Evolutionary conservation across 2,329 filamentous ascomycete species (phyloP).

Genomic region (Penicillium oxalicum): DNA sequence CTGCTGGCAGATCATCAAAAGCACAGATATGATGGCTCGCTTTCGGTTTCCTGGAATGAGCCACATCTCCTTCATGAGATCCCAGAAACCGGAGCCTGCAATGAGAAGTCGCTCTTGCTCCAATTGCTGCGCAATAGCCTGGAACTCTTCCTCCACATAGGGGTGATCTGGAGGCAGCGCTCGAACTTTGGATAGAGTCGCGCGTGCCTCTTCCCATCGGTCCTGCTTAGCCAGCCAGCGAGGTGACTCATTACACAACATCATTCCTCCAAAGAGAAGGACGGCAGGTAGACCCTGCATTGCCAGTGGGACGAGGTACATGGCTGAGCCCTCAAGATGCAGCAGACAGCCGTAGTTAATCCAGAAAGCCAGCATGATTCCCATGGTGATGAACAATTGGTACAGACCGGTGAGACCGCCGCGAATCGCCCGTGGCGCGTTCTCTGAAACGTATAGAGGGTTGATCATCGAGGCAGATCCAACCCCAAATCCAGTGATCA

Average conservation of each 20-base stretch:
- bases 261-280: conserved; percentile 56
- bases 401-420: conserved; percentile 57
- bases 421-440: conserved; percentile 53
- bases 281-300: conserved; percentile 60
- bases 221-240: conserved; percentile 63
- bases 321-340: conserved; percentile 45
- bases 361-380: conserved; percentile 45
- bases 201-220: conserved; percentile 59
- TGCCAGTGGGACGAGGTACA: conserved; percentile 58
- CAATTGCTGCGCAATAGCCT: conserved; percentile 57
- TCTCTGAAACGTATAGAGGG: conserved; percentile 57
- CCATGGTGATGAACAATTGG: conserved; percentile 51
- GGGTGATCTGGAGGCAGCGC: conserved; percentile 48
- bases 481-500: conserved; percentile 50
- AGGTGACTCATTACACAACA: conserved; percentile 59
- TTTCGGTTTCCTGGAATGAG: conserved; percentile 50
- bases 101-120: conserved; percentile 56
- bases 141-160: conserved; percentile 55
- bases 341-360: conserved; percentile 51
- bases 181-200: conserved; percentile 53
- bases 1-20: conserved; percentile 51
- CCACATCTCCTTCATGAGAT: conserved; percentile 61
- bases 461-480: conserved; percentile 52
- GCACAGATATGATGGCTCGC: conserved; percentile 49
- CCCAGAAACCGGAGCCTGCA: conserved; percentile 48